These are phyloP conservation scores for Trametes cingulata DNA, from an alignment of 768 basidiomycete genomes.

Conservation along the genomic window DNA sequence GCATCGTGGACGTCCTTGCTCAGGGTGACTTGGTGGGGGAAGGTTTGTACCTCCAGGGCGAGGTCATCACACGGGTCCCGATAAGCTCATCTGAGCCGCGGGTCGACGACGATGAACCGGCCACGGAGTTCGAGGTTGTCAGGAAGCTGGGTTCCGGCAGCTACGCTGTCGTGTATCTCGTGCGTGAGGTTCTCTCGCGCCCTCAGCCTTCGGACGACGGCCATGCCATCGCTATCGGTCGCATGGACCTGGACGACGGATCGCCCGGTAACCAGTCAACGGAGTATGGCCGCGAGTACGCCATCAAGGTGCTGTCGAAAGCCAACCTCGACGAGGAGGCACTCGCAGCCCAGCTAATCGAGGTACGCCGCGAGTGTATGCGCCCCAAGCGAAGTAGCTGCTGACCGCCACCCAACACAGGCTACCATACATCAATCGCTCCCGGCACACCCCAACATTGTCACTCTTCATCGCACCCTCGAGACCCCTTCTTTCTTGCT, in stretches of 20 bases:
- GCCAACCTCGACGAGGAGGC: conserved; percentile 89
- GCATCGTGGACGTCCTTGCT: conserved; percentile 61
- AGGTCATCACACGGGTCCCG: conserved; percentile 61
- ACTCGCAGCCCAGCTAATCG: conserved; percentile 85
- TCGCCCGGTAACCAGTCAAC: conserved; percentile 24
- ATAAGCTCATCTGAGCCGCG: conserved; percentile 39
- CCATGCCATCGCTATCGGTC: conserved; percentile 50
- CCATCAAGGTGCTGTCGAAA: conserved; percentile 97
- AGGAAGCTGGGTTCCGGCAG: conserved; percentile 84
- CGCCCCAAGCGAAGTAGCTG: neutral
- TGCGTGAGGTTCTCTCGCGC: conserved; percentile 63
- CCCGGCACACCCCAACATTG: conserved; percentile 88
- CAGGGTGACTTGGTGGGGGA: conserved; percentile 76
- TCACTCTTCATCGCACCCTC: conserved; percentile 89
- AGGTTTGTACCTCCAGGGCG: conserved; percentile 64
- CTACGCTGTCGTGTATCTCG: conserved; percentile 94
- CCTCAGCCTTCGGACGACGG: conserved; percentile 35
- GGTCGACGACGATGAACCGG: conserved; percentile 45
- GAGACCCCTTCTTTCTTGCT: conserved; percentile 91
- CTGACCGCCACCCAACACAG: conserved; percentile 37
- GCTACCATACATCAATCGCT: conserved; percentile 95
- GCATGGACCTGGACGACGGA: conserved; percentile 34
- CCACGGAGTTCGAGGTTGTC: conserved; percentile 79
- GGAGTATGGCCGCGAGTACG: conserved; percentile 78
- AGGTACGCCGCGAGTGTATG: conserved; percentile 50